These are phyloP conservation scores for Eimeria necatrix DNA, from an alignment of 169 alveolate genomes.

Conservation along the genomic window DNA sequence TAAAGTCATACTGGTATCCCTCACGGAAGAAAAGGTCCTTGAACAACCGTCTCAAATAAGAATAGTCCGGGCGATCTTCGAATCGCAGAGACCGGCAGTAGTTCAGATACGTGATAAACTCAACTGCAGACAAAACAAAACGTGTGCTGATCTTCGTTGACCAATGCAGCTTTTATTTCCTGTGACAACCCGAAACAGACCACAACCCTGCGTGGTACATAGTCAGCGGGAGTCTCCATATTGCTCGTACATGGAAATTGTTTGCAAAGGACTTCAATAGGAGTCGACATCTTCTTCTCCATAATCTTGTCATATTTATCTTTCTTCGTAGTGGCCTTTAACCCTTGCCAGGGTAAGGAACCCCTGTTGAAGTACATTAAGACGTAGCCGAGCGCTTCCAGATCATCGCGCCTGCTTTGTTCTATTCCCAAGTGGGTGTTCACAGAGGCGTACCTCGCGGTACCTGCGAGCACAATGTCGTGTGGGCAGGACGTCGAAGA, in stretches of 20 bases:
- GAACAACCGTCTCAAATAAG: conserved; percentile 96
- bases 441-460: conserved; percentile 99
- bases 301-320: conserved; percentile 99
- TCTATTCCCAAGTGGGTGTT: conserved; percentile 99
- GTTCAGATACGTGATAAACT: conserved; percentile 91
- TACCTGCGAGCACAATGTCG: conserved; percentile 88
- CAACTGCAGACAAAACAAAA: conserved; percentile 73
- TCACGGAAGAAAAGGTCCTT: conserved; percentile 96
- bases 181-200: not conserved
- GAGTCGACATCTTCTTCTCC: conserved; percentile 98
- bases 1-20: conserved; percentile 96
- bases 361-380: conserved; percentile 98
- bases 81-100: conserved; percentile 96
- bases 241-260: conserved; percentile 88
- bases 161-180: not conserved
- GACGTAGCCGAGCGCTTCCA: conserved; percentile 99
- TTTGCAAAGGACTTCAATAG: conserved; percentile 97
- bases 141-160: not conserved
- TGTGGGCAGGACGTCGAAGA: not conserved
- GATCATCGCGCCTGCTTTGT: conserved; percentile 96
- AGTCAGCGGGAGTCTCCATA: not conserved
- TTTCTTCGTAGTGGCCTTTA: conserved; percentile 96
- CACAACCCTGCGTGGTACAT: not conserved
- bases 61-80: conserved; percentile 98
- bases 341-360: conserved; percentile 98